These are phyloP conservation scores for Citrullus amarus DNA, from an alignment of 306 rosid genomes.

Conservation along the genomic window DNA sequence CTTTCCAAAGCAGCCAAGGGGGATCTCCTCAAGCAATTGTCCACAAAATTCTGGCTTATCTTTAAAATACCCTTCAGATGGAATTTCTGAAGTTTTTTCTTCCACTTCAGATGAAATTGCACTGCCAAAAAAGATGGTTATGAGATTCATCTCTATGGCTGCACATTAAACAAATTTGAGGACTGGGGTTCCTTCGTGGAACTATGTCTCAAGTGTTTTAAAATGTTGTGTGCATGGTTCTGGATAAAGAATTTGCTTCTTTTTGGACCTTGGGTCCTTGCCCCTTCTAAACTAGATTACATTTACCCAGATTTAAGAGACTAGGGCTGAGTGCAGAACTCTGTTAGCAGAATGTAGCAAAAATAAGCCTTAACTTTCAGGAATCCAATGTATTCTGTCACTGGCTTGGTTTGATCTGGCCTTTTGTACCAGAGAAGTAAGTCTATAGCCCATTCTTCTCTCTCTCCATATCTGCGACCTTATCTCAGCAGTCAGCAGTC, in stretches of 20 bases:
- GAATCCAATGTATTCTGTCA: not conserved
- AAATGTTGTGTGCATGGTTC: not conserved
- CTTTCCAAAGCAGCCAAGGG: not conserved
- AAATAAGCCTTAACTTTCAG: not conserved
- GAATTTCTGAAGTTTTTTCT: not conserved
- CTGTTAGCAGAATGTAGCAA: not conserved
- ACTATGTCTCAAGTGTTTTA: not conserved
- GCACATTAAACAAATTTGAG: not conserved
- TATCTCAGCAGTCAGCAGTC: not conserved
- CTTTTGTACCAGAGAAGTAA: not conserved
- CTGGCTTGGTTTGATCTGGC: not conserved
- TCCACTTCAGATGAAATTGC: not conserved
- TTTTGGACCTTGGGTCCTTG: not conserved
- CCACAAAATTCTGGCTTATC: not conserved
- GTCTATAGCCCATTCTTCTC: not conserved
- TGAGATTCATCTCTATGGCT: not conserved
- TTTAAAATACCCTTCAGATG: not conserved
- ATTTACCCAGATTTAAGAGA: not conserved
- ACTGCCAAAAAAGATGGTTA: not conserved
- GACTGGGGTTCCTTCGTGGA: not conserved
- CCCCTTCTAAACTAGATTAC: not conserved
- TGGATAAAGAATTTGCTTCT: not conserved
- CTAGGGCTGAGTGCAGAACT: not conserved
- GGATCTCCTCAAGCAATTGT: not conserved
- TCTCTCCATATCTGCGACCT: not conserved